Evolutionary conservation across 2,329 filamentous ascomycete genomes (phyloP).

Genomic region (Cladosporium velox): DNA sequence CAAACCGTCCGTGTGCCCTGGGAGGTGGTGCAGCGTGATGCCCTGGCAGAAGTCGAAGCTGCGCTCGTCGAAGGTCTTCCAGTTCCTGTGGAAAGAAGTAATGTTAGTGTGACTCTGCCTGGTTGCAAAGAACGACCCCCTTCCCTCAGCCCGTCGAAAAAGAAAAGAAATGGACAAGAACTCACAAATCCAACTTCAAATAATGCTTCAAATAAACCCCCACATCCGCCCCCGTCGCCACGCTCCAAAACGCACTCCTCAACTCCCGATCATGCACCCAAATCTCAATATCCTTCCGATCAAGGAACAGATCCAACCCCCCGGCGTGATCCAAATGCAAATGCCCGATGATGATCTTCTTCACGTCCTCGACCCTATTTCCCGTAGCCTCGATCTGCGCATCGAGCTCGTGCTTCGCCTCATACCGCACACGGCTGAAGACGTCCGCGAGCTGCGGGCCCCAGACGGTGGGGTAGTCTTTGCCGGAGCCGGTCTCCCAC

Average conservation of each 20-base stretch:
- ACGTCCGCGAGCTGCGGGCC: slow-evolving; percentile 38
- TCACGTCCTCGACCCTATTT: slow-evolving; percentile 39
- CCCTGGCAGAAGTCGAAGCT: slow-evolving; percentile 40
- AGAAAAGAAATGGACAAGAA: not conserved
- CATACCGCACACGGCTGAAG: slow-evolving; percentile 38
- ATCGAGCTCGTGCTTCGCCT: slow-evolving; percentile 38
- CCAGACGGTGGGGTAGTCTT: slow-evolving; percentile 43
- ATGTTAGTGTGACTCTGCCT: not conserved
- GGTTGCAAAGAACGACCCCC: too few species aligned
- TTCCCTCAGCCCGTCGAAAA: too few species aligned
- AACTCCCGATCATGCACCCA: slow-evolving; percentile 40
- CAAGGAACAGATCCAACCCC: slow-evolving; percentile 38
- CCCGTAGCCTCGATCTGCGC: slow-evolving; percentile 40
- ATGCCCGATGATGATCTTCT: slow-evolving; percentile 42
- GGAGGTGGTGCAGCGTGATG: slow-evolving; percentile 41
- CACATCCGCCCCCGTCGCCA: slow-evolving; percentile 39
- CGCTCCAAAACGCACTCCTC: slow-evolving; percentile 37
- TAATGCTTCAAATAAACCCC: slow-evolving; percentile 41
- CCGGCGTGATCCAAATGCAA: slow-evolving; percentile 41
- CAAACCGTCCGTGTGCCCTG: slow-evolving; percentile 41
- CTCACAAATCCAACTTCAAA: slow-evolving; percentile 36
- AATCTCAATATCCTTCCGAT: slow-evolving; percentile 39
- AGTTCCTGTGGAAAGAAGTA: slow-evolving; percentile 30
- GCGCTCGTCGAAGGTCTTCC: slow-evolving; percentile 41
- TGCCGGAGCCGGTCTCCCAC: slow-evolving; percentile 50